Evolutionary conservation across 1,284 basidiomycete genomes (phyloP).

Genomic region (Tilletia walkeri): DNA sequence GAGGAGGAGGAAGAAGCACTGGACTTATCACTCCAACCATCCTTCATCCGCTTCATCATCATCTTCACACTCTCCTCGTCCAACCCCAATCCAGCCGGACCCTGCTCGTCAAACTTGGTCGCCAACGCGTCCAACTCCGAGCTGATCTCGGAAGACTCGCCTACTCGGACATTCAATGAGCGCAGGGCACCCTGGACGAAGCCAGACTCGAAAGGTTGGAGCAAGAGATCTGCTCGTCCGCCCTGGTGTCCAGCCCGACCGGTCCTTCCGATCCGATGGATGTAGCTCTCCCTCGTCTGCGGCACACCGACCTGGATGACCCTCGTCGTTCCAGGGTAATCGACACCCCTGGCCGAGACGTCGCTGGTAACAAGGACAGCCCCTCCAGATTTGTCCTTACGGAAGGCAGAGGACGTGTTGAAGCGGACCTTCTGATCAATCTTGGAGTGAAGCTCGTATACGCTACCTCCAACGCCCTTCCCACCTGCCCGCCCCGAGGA

Average conservation of each 20-base stretch:
- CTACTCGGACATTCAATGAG: slow-evolving; percentile 70
- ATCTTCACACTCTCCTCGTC: neutral
- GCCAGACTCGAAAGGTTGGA: slow-evolving; percentile 76
- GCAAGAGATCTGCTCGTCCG: slow-evolving; percentile 81
- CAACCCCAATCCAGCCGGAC: slow-evolving; percentile 28
- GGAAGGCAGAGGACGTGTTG: slow-evolving; percentile 69
- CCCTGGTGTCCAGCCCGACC: slow-evolving; percentile 68
- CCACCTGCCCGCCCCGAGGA: neutral
- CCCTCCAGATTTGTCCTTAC: slow-evolving; percentile 63
- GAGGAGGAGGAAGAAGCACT: no score
- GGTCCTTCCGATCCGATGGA: slow-evolving; percentile 88
- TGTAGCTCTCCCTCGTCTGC: slow-evolving; percentile 70
- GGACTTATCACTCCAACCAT: no score
- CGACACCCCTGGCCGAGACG: slow-evolving; percentile 59
- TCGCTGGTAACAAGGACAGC: slow-evolving; percentile 58
- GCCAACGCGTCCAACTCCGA: slow-evolving; percentile 63
- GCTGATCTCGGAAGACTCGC: slow-evolving; percentile 63
- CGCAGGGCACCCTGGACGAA: slow-evolving; percentile 70
- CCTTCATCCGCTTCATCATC: neutral
- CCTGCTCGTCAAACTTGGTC: slow-evolving; percentile 62
- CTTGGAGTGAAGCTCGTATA: slow-evolving; percentile 83
- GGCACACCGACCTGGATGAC: slow-evolving; percentile 91
- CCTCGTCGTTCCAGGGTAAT: slow-evolving; percentile 74
- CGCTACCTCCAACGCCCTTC: slow-evolving; percentile 21
- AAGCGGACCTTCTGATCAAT: slow-evolving; percentile 68